Percentiles rank a stretch among this genome's conserved stretches.
These are phyloP conservation scores for Lentinula sp. DNA, from an alignment of 768 basidiomycete species.

Conservation along the genomic window DNA sequence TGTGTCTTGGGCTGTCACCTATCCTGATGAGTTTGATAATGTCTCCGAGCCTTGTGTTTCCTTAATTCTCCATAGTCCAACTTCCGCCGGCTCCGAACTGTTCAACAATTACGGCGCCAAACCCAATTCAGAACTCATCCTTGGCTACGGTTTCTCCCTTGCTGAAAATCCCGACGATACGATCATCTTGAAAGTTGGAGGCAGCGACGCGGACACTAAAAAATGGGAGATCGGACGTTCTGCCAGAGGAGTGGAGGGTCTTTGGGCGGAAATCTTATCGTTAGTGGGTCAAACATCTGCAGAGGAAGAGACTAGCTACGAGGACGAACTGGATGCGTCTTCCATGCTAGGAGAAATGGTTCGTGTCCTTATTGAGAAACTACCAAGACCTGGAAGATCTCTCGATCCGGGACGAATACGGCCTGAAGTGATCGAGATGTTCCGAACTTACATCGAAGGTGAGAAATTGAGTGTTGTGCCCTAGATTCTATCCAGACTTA, in stretches of 20 bases:
- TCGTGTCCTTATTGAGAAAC: conserved; percentile 36
- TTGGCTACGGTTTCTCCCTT: conserved; percentile 89
- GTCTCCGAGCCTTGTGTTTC: conserved; percentile 39
- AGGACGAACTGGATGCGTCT: conserved; percentile 66
- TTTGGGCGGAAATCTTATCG: conserved; percentile 52
- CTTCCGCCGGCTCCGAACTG: conserved; percentile 46
- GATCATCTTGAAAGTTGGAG: conserved; percentile 72
- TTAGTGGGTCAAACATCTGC: conserved; percentile 20
- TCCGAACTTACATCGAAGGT: conserved; percentile 66
- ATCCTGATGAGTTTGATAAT: conserved; percentile 19
- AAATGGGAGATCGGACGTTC: conserved; percentile 62
- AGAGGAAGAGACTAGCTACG: conserved; percentile 30
- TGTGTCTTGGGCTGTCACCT: conserved; percentile 73
- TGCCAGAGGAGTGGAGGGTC: conserved; percentile 44
- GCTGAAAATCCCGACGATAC: conserved; percentile 81
- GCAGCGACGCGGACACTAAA: conserved; percentile 26
- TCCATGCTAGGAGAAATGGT: conserved; percentile 66
- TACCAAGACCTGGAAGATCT: conserved; percentile 28
- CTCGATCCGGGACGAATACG: conserved; percentile 26
- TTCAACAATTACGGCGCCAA: conserved; percentile 94
- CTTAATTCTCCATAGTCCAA: conserved; percentile 48
- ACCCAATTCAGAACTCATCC: conserved; percentile 82
- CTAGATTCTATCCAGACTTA: neutral
- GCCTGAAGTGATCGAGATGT: conserved; percentile 58
- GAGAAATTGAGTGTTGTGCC: conserved; percentile 3